phyloP scores from a whole-genome alignment of 257 asterid species.

The Capsicum chinense region DNA sequence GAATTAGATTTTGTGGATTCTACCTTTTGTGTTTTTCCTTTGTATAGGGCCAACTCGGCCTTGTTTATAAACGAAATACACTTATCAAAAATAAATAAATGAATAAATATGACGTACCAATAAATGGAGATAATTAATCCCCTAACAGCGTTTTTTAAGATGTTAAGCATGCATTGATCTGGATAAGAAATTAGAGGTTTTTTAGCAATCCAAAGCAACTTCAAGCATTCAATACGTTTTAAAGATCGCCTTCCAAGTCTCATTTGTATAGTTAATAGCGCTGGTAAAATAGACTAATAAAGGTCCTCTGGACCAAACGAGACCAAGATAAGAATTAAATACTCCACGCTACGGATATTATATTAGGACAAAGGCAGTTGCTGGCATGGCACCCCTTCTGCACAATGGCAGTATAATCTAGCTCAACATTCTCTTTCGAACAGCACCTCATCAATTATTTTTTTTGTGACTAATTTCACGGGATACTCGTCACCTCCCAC shows the following conservation, averaged over 20 bases:
- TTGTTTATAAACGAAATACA: no score
- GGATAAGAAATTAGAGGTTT: background rate
- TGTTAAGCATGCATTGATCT: background rate
- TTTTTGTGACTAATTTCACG: no score
- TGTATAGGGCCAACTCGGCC: no score
- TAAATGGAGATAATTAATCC: background rate
- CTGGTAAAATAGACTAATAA: conserved; percentile 8
- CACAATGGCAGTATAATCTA: conserved; percentile 7
- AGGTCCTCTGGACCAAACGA: background rate
- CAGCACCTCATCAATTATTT: background rate
- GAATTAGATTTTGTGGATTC: no score
- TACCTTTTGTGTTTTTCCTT: no score
- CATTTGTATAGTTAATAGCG: background rate
- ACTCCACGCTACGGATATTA: background rate
- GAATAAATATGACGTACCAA: background rate
- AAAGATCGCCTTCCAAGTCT: no score
- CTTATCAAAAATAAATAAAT: background rate
- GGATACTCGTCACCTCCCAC: no score
- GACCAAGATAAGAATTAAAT: background rate
- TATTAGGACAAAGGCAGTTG: background rate
- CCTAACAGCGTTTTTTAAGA: background rate
- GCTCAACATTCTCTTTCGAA: background rate
- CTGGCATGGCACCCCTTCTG: background rate
- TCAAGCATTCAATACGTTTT: no score
- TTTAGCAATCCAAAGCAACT: background rate